A percentile compares a stretch with the other conserved stretches of the same genome.
phyloP scores from a whole-genome alignment of 2,329 filamentous ascomycete genomes.

The Aspergillus costaricaensis region DNA sequence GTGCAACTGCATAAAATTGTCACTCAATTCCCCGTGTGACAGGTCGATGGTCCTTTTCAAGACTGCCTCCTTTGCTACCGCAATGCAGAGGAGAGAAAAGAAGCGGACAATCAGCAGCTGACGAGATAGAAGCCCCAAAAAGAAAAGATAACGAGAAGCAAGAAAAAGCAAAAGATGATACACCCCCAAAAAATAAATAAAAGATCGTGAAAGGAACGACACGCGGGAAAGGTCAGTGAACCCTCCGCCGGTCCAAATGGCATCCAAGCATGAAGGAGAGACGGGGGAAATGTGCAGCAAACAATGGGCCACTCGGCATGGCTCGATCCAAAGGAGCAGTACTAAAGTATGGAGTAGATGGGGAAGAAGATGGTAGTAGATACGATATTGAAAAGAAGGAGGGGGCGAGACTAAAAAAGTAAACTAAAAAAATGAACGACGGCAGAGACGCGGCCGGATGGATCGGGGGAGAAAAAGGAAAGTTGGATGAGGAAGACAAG shows the following conservation, averaged over 20 bases:
- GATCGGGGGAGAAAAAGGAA: neutral
- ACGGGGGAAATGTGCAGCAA: neutral
- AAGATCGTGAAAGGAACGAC: neutral
- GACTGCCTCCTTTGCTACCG: neutral
- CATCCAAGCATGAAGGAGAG: conserved; percentile 12
- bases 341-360: too few relatives aligned
- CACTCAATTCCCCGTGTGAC: too few relatives aligned
- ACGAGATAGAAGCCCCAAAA: neutral
- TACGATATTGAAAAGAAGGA: neutral
- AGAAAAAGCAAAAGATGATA: neutral
- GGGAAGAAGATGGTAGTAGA: neutral
- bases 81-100: neutral
- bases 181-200: neutral
- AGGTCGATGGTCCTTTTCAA: neutral
- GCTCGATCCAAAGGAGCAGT: neutral
- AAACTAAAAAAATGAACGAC: neutral
- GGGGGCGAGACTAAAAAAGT: neutral
- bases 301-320: conserved; percentile 6
- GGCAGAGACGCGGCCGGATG: neutral
- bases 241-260: conserved; percentile 11
- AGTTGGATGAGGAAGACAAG: neutral
- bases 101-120: neutral
- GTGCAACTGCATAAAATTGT: conserved; percentile 12
- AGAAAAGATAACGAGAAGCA: neutral
- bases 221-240: conserved; percentile 9